Base-by-base conservation (phyloP, 805 yeast species). In the Kodamaea sagamina region DNA sequence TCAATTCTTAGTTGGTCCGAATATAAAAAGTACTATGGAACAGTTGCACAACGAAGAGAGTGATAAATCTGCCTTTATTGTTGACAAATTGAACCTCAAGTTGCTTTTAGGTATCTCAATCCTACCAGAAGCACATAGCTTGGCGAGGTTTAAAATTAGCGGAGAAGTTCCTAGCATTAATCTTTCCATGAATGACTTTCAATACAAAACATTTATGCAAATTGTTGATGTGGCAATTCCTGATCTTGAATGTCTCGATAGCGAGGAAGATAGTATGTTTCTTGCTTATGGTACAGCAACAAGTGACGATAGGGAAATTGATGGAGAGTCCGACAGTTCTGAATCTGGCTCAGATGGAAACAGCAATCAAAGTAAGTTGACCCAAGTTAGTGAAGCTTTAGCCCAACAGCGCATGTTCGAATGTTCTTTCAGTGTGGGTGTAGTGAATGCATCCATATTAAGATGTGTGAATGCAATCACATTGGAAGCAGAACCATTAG, bases 131-230 rank as follows among this genome's bases (percentile, higher is more conserved):
- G 93, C 92, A 3, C 68, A 77, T 22, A 82, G 81, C 49, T 68
- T 93, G 32, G 84, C 98, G 0, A 78, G 77, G 50, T 70, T 89
- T 48, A 81, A 78, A 56, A 71, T 90, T 2, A 79, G 87, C 22
- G 97, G 93, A 10, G 80, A 81, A 46, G 75, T 93, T 10, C 95
- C 97, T 0, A 67, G 68, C 24, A 74, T 95, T 47, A 73, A 74
- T 22, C 81, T 93, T 3, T 76, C 86, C 22, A 60, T 93, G 55
- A 87, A 87, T 52, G 98, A 93, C 59, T 85, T 82, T 54, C 97
- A 95, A 59, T 95, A 95, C 65, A 86, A 89, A 61, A 80, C 89
- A 1, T 69, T 93, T 55, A 83, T 93, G 92, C 80, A 82, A 44
- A 67, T 92, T 34, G 67, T 92, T 25, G 85, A 84, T 39, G 76